Evolutionary conservation across 2,329 filamentous ascomycete genomes (phyloP).

Genomic region (Fusarium tricinctum): DNA sequence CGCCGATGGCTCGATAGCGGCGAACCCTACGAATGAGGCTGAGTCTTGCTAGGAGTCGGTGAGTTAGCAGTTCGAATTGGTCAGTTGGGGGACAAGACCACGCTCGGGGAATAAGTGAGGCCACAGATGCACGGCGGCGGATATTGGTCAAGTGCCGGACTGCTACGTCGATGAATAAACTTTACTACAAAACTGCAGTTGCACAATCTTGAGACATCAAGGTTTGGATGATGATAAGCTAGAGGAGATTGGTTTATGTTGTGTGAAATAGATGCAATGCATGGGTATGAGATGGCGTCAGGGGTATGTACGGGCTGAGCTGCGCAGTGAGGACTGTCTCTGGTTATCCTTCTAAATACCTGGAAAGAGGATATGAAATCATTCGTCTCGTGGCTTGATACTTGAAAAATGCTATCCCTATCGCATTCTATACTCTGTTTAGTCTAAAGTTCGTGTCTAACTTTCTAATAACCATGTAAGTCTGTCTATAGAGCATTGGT

Average conservation of each 20-base stretch:
- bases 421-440: neutral
- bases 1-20: constrained; percentile 12
- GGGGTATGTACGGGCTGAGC: constrained; percentile 21
- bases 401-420: neutral
- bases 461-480: neutral
- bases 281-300: constrained; percentile 23
- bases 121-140: neutral
- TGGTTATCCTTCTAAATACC: neutral
- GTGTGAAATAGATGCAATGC: neutral
- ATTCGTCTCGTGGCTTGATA: neutral
- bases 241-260: neutral
- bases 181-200: neutral
- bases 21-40: constrained; percentile 6
- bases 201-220: neutral
- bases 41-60: constrained; percentile 5
- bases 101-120: neutral
- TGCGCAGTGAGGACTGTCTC: neutral
- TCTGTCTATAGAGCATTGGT: neutral
- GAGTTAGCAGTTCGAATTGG: constrained; percentile 1
- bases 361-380: neutral
- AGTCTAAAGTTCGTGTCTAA: neutral
- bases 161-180: constrained; percentile 14
- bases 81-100: neutral
- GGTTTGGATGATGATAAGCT: neutral
- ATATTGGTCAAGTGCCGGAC: neutral